Evolutionary conservation across 768 basidiomycete species (phyloP).

Genomic region (Leucosporidium scottii): DNA sequence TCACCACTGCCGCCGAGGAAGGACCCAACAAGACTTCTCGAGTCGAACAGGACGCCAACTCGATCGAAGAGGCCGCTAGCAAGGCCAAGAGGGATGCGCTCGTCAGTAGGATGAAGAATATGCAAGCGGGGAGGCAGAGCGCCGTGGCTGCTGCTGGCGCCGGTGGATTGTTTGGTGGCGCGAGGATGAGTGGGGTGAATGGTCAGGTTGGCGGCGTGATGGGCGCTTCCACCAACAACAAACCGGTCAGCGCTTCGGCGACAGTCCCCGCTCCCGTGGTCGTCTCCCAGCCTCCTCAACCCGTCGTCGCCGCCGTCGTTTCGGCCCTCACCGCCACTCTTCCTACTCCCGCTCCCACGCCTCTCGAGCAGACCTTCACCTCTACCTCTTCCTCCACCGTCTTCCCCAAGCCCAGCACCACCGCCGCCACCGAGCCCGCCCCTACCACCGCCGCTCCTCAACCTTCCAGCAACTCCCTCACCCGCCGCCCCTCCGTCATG

Average conservation of each 20-base stretch:
- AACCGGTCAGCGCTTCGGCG: conserved; percentile 3
- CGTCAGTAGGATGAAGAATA: conserved; percentile 11
- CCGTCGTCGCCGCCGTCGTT: neutral
- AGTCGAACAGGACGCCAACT: conserved; percentile 2
- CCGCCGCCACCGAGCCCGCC: neutral
- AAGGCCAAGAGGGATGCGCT: conserved; percentile 18
- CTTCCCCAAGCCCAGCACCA: neutral
- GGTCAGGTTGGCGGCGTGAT: neutral
- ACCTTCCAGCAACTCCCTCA: neutral
- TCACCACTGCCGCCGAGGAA: conserved; percentile 4
- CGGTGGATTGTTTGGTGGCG: no score
- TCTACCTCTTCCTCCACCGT: neutral
- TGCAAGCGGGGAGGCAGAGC: conserved; percentile 18
- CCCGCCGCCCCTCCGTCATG: conserved; percentile 26
- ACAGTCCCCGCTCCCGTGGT: neutral
- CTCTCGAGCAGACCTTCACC: neutral
- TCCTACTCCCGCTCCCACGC: neutral
- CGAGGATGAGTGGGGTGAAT: conserved; percentile 1
- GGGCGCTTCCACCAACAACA: neutral
- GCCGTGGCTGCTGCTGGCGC: conserved; percentile 2
- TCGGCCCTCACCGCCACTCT: neutral
- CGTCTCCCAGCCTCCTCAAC: no score
- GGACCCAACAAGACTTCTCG: conserved; percentile 19
- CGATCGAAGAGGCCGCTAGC: conserved; percentile 10
- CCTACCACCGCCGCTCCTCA: neutral